Base-by-base conservation (phyloP, 257 asterid species). In the Solanum sejunctum region DNA sequence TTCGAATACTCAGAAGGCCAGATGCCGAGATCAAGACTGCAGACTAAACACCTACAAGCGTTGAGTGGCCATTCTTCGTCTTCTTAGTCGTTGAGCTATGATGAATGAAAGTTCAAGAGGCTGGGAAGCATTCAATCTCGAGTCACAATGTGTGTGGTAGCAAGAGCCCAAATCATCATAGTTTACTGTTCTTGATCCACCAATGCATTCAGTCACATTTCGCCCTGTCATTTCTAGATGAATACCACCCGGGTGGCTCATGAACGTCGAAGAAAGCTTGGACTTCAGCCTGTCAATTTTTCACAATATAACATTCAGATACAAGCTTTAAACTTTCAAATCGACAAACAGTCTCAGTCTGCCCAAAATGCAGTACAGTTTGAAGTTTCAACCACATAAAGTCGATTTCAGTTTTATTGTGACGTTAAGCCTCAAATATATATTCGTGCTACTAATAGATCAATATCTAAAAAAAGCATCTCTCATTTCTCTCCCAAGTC, bases 221-320 rank as follows among this genome's bases (percentile, higher is more conserved):
- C 90, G 97, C 47, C 97, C 98, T 0, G 97, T 93, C 98, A 94
- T 94, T 86, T 94, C 97, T 17, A 93, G 93, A 85, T 94, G 98
- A 72, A 93, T 92, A 17, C 98, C 98, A 18, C 98, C 97, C 0
- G 97, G 91, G 94, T 88, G 92, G 97, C 93, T 94, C 98, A 15
- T 94, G 98, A 81, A 93, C 97, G 6, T 94, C 96, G 39, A 94
- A 94, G 96, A 93, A 94, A 45, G 98, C 95, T 85, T 94, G 89
- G 11, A 93, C 95, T 80, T 94, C 97, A 0, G 93, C 94, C 98
- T 94, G 87, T 52, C 63, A 69, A 43, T 51, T 71, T 12, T 32
- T 45, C 1, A 51, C 6, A 51, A 51, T 8, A 77, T 26, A 11
- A 12, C 8, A 21, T 8, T 73, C 58, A n/a, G 81, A 75, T 49